phyloP scores from a whole-genome alignment of 495 filamentous ascomycete species.

The Tuber melanosporum region DNA sequence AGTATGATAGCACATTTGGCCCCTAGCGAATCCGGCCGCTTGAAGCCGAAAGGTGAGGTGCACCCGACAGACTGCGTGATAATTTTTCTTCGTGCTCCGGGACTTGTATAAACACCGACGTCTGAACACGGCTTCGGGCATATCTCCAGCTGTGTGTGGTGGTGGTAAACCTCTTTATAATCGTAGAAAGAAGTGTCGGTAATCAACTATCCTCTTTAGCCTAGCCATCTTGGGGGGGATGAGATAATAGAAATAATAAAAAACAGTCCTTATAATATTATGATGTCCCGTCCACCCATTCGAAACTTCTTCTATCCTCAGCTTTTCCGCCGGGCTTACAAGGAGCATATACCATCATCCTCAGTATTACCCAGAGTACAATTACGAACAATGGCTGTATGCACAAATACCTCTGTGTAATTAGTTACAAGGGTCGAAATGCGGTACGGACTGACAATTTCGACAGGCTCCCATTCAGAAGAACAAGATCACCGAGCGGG shows the following conservation, averaged over 20 bases:
- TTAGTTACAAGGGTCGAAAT: neutral
- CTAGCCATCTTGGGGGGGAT: neutral
- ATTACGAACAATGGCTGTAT: neutral
- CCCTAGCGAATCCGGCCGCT: neutral
- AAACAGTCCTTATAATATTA: neutral
- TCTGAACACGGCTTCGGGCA: neutral
- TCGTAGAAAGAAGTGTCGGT: neutral
- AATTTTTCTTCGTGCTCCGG: neutral
- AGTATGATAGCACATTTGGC: neutral
- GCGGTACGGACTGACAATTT: neutral
- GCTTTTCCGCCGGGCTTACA: neutral
- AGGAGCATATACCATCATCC: neutral
- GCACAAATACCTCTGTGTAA: neutral
- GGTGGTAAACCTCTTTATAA: neutral
- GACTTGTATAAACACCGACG: neutral
- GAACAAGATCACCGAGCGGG: conserved; percentile 30
- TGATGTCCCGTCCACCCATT: neutral
- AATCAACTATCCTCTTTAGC: neutral
- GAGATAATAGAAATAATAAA: neutral
- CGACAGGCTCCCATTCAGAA: conserved; percentile 6
- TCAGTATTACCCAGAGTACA: neutral
- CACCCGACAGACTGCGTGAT: neutral
- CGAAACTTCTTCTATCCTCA: neutral
- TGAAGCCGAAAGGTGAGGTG: neutral
- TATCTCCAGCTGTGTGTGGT: neutral